These are phyloP conservation scores for Gamarada debralockiae DNA, from an alignment of 495 filamentous ascomycete species.

Conservation along the genomic window DNA sequence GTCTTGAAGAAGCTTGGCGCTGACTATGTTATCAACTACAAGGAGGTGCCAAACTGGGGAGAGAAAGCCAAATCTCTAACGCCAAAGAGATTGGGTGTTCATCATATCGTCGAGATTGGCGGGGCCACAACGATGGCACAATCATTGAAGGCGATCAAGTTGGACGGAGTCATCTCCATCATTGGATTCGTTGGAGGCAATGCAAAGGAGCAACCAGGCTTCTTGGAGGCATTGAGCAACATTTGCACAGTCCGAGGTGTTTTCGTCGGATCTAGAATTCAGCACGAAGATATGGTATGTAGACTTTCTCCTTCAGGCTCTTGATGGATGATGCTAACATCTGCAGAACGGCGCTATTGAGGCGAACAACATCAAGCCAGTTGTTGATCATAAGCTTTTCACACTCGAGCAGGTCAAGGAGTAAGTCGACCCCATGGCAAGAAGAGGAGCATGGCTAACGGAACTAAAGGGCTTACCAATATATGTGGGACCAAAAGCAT, in stretches of 20 bases:
- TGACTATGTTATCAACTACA: conserved; percentile 77
- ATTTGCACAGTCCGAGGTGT: conserved; percentile 59
- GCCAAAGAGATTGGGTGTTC: conserved; percentile 54
- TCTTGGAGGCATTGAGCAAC: conserved; percentile 49
- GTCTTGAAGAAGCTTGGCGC: conserved; percentile 68
- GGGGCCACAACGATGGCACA: conserved; percentile 58
- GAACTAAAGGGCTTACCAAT: conserved; percentile 27
- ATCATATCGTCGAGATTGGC: conserved; percentile 69
- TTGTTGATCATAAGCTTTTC: conserved; percentile 61
- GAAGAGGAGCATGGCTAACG: conserved; percentile 16
- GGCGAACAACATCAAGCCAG: conserved; percentile 61
- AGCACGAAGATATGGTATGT: conserved; percentile 58
- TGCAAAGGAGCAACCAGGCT: conserved; percentile 39
- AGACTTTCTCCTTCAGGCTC: neutral
- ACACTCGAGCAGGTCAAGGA: conserved; percentile 51
- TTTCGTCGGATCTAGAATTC: conserved; percentile 55
- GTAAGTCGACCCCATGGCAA: conserved; percentile 24
- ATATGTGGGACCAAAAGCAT: conserved; percentile 69
- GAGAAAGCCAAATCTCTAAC: conserved; percentile 67
- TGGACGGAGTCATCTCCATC: conserved; percentile 63
- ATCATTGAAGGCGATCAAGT: conserved; percentile 60
- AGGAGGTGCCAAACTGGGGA: conserved; percentile 66
- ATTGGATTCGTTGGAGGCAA: conserved; percentile 62
- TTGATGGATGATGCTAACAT: neutral
- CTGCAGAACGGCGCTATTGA: conserved; percentile 48